Percentiles rank a stretch among this genome's conserved stretches.
These are phyloP conservation scores for Apiotrichum gracile DNA, from an alignment of 1,284 basidiomycete species.

Conservation along the genomic window DNA sequence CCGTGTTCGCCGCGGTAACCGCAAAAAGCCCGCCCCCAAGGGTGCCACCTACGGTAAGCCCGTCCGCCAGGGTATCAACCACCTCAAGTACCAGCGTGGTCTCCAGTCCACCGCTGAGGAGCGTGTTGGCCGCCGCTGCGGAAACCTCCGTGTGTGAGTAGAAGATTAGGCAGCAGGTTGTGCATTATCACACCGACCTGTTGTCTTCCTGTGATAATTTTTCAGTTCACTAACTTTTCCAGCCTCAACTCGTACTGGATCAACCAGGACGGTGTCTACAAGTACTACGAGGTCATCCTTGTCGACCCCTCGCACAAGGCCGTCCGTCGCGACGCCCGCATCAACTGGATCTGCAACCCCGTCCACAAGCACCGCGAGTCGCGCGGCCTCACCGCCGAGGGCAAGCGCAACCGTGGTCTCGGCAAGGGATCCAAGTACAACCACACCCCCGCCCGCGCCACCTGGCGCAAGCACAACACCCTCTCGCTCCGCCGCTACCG, in stretches of 20 bases:
- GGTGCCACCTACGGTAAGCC: slow-evolving; percentile 99
- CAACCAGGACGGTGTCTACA: slow-evolving; percentile 99
- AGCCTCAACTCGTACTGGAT: slow-evolving; percentile 96
- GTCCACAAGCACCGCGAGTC: slow-evolving; percentile 99
- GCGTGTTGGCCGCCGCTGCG: slow-evolving; percentile 93
- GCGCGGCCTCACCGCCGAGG: slow-evolving; percentile 92
- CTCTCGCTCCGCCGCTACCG: slow-evolving; percentile 97
- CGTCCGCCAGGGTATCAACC: slow-evolving; percentile 99
- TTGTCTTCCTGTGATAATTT: neutral
- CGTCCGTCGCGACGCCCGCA: slow-evolving; percentile 88
- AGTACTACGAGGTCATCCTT: slow-evolving; percentile 98
- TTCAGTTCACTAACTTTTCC: neutral
- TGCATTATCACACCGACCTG: neutral
- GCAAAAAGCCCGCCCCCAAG: slow-evolving; percentile 94
- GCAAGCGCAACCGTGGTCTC: slow-evolving; percentile 76
- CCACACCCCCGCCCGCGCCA: slow-evolving; percentile 82
- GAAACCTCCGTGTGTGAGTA: slow-evolving; percentile 76
- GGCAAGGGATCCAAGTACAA: slow-evolving; percentile 96
- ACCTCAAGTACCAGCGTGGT: slow-evolving; percentile 96
- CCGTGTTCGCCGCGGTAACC: slow-evolving; percentile 95
- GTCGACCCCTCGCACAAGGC: slow-evolving; percentile 66
- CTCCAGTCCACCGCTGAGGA: slow-evolving; percentile 93
- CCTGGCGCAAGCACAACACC: slow-evolving; percentile 97
- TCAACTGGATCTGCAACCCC: slow-evolving; percentile 93
- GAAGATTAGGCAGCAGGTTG: no score